Evolutionary conservation across 495 filamentous ascomycete genomes (phyloP).

Genomic region (Bacidia gigantensis): DNA sequence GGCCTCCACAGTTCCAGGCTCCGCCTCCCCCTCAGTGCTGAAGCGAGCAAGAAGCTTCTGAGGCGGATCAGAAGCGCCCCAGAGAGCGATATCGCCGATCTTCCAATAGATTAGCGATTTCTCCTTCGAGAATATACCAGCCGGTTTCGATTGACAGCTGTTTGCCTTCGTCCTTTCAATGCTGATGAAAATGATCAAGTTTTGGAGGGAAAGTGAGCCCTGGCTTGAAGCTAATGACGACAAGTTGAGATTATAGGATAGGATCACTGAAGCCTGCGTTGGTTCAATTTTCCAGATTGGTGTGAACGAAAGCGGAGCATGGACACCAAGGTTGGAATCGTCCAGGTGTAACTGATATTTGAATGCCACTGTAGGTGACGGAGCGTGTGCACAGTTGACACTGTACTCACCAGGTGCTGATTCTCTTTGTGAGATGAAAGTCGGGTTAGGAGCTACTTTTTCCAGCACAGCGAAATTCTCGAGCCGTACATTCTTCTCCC

Average conservation of each 20-base stretch:
- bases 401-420: slow-evolving; percentile 66
- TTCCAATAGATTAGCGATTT: slow-evolving; percentile 82
- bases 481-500: slow-evolving; percentile 56
- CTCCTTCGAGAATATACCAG: slow-evolving; percentile 72
- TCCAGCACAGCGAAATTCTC: slow-evolving; percentile 87
- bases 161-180: slow-evolving; percentile 47
- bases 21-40: slow-evolving; percentile 56
- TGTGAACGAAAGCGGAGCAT: slow-evolving; percentile 64
- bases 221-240: slow-evolving; percentile 32
- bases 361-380: slow-evolving; percentile 70
- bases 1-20: slow-evolving; percentile 64
- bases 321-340: slow-evolving; percentile 41
- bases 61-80: slow-evolving; percentile 34
- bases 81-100: slow-evolving; percentile 63
- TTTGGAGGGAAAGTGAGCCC: slow-evolving; percentile 51
- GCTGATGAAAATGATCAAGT: slow-evolving; percentile 66
- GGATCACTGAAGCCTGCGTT: slow-evolving; percentile 65
- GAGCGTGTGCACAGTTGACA: slow-evolving; percentile 54
- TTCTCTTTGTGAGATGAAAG: slow-evolving; percentile 60
- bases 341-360: slow-evolving; percentile 89
- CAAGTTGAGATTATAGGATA: slow-evolving; percentile 80
- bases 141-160: slow-evolving; percentile 55
- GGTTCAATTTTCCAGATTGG: slow-evolving; percentile 75
- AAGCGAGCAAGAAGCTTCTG: slow-evolving; percentile 72
- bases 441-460: slow-evolving; percentile 86